phyloP scores from a whole-genome alignment of 176 grass and related monocot genomes.

The Thalia dealbata region DNA sequence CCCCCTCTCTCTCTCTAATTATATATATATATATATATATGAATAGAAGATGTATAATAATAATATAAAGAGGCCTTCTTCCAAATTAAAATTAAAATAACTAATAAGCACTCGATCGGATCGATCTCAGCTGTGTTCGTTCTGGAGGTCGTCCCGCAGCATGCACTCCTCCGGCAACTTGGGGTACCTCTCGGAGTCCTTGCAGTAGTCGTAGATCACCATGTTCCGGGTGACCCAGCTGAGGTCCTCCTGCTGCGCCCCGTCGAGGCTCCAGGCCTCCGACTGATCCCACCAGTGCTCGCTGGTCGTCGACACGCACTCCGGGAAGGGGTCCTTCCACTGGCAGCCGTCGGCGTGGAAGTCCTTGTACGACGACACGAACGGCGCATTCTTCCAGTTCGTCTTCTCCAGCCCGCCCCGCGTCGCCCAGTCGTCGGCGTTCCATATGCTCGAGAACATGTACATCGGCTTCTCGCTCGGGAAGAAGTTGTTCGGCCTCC shows the following conservation, averaged over 20 bases:
- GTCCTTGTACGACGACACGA: constrained; percentile 87
- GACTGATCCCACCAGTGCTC: constrained; percentile 87
- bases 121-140: too few species aligned
- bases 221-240: constrained; percentile 66
- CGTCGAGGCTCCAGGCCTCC: constrained; percentile 60
- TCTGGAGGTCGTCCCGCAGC: constrained; percentile 8
- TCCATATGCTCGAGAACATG: constrained; percentile 99
- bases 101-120: too few species aligned
- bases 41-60: too few species aligned
- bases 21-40: too few species aligned
- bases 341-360: constrained; percentile 71
- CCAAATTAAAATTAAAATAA: too few species aligned
- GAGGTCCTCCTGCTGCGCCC: constrained; percentile 44
- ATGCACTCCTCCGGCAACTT: constrained; percentile 48
- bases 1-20: too few species aligned
- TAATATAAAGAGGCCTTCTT: too few species aligned
- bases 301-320: constrained; percentile 40
- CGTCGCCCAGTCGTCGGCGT: constrained; percentile 96
- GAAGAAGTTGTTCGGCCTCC: constrained; percentile 61
- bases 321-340: constrained; percentile 31
- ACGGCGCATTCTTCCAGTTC: constrained; percentile 68
- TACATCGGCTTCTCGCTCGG: constrained; percentile 80
- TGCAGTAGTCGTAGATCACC: constrained; percentile 92
- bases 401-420: constrained; percentile 90
- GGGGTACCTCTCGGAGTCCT: constrained; percentile 54